Evolutionary conservation across 176 grass and related monocot species (phyloP), one percentile per base, ranked within the genome.

Genomic region (Secale cereale): DNA sequence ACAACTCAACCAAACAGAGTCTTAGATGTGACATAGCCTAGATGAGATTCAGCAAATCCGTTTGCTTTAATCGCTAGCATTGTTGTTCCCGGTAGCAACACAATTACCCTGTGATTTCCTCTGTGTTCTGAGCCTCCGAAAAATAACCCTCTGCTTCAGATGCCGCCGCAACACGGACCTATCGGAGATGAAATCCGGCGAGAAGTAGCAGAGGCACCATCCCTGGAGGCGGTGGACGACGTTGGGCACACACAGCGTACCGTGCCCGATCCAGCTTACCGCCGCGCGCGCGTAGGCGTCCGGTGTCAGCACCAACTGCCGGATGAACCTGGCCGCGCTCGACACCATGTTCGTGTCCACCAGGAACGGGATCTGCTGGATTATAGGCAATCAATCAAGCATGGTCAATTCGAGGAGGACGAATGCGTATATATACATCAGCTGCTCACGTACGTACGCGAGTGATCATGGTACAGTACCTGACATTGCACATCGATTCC

Each of bases 261-360:
- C 90, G 17, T 83, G 79, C 1, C 90, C 90, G 10, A 89, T 92
- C 77, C 86, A 88, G 7, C 74, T 64, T 6, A 78, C 27, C 27
- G 90, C 86, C 5, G 86, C 86, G 17, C 16, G 62, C 5, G 86
- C 86, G 33, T 88, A 92, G 6, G 40, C 50, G 2, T 88, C 74
- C 4, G 86, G 1, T 16, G 83, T 78, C 35, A 74, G 64, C 26
- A 88, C 14, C 4, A 86, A 27, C 59, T 9, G 60, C 20, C 71
- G 15, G 69, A 82, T 7, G 4, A 13, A 0, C 74, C 64, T 62
- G 10, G 56, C 71, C 41, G 70, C 22, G 19, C 43, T 82, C 6
- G 78, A 79, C 30, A 76, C 40, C 90, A 89, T 92, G 2, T 83
- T 86, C 35, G 86, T 92, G 19, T 61, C 71, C 80, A 92, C 86